Percentiles rank a stretch among this genome's conserved stretches.
Conservation (phyloP, 495 filamentous ascomycete genomes). For the Hypoxylon crocopeplum region DNA sequence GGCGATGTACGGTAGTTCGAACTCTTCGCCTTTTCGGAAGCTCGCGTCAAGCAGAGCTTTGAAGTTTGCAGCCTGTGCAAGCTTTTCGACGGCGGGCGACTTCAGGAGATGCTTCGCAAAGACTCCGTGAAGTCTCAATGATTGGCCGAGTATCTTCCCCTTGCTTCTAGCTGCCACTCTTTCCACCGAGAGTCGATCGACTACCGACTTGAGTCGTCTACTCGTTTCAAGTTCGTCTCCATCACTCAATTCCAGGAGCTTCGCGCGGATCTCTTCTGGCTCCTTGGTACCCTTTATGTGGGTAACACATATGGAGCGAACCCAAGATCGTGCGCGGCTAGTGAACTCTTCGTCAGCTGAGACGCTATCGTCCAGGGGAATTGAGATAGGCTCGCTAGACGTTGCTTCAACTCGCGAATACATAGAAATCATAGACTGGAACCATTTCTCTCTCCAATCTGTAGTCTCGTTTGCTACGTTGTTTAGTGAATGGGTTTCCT, state of each 20-base stretch:
- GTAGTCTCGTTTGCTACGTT: slow-evolving; percentile 42
- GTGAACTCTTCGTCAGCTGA: slow-evolving; percentile 15
- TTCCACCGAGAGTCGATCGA: slow-evolving; percentile 63
- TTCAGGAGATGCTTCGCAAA: slow-evolving; percentile 59
- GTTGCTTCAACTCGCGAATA: slow-evolving; percentile 55
- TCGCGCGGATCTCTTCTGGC: slow-evolving; percentile 44
- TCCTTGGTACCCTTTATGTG: slow-evolving; percentile 44
- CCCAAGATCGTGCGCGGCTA: slow-evolving; percentile 42
- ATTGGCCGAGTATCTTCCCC: slow-evolving; percentile 58
- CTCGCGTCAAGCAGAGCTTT: slow-evolving; percentile 64
- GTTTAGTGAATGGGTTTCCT: slow-evolving; percentile 39
- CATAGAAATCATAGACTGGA: slow-evolving; percentile 48
- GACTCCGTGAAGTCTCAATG: slow-evolving; percentile 64
- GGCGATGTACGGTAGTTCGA: slow-evolving; percentile 51
- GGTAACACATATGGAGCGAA: slow-evolving; percentile 44
- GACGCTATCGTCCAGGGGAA: slow-evolving; percentile 15
- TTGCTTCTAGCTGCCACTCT: slow-evolving; percentile 67
- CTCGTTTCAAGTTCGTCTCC: slow-evolving; percentile 44
- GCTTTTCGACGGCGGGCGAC: slow-evolving; percentile 50
- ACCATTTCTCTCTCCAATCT: slow-evolving; percentile 58
- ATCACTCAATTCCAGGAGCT: slow-evolving; percentile 45
- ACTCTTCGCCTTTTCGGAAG: slow-evolving; percentile 50
- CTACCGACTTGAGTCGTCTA: slow-evolving; percentile 59
- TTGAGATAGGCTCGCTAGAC: slow-evolving; percentile 34
- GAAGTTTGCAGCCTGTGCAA: slow-evolving; percentile 62